A percentile compares a stretch with the other conserved stretches of the same genome.
Evolutionary conservation across 257 asterid species (phyloP).

Genomic region (Solanum lycopersicoides): DNA sequence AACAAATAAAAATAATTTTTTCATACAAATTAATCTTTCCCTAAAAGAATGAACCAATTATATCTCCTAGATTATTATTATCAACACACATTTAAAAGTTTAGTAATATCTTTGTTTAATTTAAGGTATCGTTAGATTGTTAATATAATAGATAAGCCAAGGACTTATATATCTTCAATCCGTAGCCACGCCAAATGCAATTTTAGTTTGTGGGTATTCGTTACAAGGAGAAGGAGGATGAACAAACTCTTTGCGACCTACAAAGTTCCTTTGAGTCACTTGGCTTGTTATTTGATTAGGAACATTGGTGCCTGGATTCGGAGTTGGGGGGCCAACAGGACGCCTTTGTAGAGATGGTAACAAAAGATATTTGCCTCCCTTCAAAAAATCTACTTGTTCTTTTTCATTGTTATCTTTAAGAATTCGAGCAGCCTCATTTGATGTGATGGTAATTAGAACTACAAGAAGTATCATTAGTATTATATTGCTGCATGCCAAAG

Average conservation of each 20-base stretch:
- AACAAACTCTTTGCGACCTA: neutral
- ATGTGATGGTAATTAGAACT: no score
- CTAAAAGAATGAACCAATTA: neutral
- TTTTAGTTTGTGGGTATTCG: neutral
- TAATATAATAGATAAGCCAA: neutral
- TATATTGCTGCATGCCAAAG: neutral
- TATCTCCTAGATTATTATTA: neutral
- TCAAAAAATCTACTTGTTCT: neutral
- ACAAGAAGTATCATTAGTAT: neutral
- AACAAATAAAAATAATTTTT: neutral
- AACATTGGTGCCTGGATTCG: no score
- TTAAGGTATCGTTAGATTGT: neutral
- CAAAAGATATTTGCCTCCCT: neutral
- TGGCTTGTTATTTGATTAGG: no score
- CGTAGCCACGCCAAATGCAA: slow-evolving; percentile 1
- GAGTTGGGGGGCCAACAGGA: no score
- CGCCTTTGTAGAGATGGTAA: neutral
- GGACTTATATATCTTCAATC: neutral
- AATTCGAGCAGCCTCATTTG: neutral
- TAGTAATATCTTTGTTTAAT: neutral
- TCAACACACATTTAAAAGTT: neutral
- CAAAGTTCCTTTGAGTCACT: no score
- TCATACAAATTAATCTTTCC: neutral
- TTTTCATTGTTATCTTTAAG: neutral
- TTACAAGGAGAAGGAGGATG: neutral